A percentile compares a stretch with the other conserved stretches of the same genome.
These are phyloP conservation scores for Coniophora puteana DNA, from an alignment of 1,284 basidiomycete species.

Conservation along the genomic window DNA sequence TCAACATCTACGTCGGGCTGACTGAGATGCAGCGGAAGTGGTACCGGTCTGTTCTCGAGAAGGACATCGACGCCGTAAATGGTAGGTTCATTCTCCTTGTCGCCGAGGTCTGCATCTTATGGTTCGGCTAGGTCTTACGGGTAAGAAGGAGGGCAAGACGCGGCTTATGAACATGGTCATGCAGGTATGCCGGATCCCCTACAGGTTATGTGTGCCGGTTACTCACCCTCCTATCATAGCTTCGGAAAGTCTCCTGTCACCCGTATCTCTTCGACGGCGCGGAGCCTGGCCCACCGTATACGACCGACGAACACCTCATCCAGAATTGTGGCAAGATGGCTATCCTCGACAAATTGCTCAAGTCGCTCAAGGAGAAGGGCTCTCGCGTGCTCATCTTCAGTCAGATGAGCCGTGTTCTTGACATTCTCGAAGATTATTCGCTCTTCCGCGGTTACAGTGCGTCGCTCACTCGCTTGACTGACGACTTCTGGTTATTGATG, in stretches of 20 bases:
- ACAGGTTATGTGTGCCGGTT: neutral
- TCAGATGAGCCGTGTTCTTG: slow-evolving; percentile 94
- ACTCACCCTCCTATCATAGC: slow-evolving; percentile 29
- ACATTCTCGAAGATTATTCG: slow-evolving; percentile 98
- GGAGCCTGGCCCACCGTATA: slow-evolving; percentile 98
- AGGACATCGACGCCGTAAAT: slow-evolving; percentile 99
- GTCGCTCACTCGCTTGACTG: too few relatives aligned
- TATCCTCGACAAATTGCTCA: slow-evolving; percentile 92
- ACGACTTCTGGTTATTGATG: slow-evolving; percentile 4
- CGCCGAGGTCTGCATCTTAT: neutral
- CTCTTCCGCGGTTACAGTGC: slow-evolving; percentile 87
- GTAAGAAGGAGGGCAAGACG: slow-evolving; percentile 99
- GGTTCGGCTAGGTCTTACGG: slow-evolving; percentile 60
- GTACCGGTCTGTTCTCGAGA: slow-evolving; percentile 95
- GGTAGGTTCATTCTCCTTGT: slow-evolving; percentile 38
- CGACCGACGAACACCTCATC: slow-evolving; percentile 96
- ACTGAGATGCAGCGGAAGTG: slow-evolving; percentile 99
- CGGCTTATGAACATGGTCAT: slow-evolving; percentile 99
- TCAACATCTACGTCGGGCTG: slow-evolving; percentile 97
- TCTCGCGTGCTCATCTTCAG: slow-evolving; percentile 97
- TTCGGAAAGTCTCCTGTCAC: slow-evolving; percentile 82
- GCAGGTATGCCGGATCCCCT: slow-evolving; percentile 63
- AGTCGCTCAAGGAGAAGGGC: slow-evolving; percentile 88
- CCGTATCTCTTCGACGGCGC: slow-evolving; percentile 88
- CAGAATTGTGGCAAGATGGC: slow-evolving; percentile 97